Conservation (phyloP, 352 stramenopile genomes). For the Phytophthora ramorum region DNA sequence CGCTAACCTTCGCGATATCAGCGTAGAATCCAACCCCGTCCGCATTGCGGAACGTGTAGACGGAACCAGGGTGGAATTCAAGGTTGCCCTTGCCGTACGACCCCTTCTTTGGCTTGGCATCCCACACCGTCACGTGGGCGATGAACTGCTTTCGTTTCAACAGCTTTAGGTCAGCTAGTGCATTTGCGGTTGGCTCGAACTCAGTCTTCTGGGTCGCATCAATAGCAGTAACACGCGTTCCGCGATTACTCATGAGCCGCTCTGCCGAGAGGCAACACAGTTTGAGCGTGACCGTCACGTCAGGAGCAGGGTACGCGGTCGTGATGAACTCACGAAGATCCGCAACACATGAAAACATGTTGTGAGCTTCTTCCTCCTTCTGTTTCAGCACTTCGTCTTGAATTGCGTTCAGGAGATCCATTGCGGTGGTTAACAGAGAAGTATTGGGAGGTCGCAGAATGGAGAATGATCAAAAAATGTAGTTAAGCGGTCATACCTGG, state of each 20-base stretch:
- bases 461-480: background rate
- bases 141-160: slow-evolving; percentile 9
- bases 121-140: too few species aligned
- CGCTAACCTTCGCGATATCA: slow-evolving; percentile 1
- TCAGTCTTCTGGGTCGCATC: background rate
- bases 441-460: too few species aligned
- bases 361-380: too few species aligned
- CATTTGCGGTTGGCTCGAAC: background rate
- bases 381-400: too few species aligned
- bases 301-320: background rate
- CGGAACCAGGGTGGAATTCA: too few species aligned
- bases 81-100: too few species aligned
- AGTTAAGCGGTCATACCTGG: background rate
- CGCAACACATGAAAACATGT: too few species aligned
- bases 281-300: slow-evolving; percentile 7
- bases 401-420: too few species aligned
- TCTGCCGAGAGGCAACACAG: slow-evolving; percentile 2
- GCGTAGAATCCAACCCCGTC: background rate
- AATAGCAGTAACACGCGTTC: slow-evolving; percentile 2
- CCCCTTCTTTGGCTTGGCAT: too few species aligned
- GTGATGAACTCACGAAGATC: too few species aligned
- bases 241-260: background rate
- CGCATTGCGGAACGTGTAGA: too few species aligned
- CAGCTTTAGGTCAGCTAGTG: background rate
- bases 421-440: too few species aligned